Evolutionary conservation across 2,329 filamentous ascomycete species (phyloP), one percentile per base, ranked within the genome.

Genomic region (Exserohilum turcica): DNA sequence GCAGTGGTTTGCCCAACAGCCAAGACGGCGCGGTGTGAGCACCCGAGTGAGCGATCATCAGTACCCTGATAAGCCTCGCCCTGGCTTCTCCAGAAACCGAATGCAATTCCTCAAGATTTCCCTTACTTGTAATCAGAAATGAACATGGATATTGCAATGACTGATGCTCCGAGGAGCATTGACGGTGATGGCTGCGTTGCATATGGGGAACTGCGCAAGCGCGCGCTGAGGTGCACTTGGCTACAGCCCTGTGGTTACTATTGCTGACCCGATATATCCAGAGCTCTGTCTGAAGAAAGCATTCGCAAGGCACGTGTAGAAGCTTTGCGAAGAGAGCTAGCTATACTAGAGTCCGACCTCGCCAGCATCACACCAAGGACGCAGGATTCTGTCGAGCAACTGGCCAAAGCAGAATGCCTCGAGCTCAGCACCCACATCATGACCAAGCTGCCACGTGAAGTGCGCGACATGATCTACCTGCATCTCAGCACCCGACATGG

Each of bases 401-500:
- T 62, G 15, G 63, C 61, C 2, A 54, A 50, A 40, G 42, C 60
- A 28, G 58, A 65, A 56, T 65, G 61, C 33, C 35, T 43, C 2
- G 27, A 48, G 2, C 42, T 66, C 5, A 56, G 53, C 4, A 43
- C 48, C 10, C 24, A 35, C 0, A 24, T 66, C 16, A 31, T 54
- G 15, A 38, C 16, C 37, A 57, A 27, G n/a, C n/a, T 63, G 5
- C 60, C 60, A 1, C 52, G 59, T 8, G 60, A 63, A 29, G 29
- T 63, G 2, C 61, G 63, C 6, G 61, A 65, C n/a, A 65, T 63
- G 57, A 55, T 66, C 3, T 63, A 57, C 32, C 24, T 48, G 1
- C 48, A 63, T 12, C 56, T 66, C 21, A 58, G 48, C n/a, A 57
- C 48, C 3, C 51, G 49, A 4, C 15, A 21, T 6, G 24, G 47